Evolutionary conservation across 352 stramenopile species (phyloP).

Genomic region (Phytopythium cucurbitacearum): DNA sequence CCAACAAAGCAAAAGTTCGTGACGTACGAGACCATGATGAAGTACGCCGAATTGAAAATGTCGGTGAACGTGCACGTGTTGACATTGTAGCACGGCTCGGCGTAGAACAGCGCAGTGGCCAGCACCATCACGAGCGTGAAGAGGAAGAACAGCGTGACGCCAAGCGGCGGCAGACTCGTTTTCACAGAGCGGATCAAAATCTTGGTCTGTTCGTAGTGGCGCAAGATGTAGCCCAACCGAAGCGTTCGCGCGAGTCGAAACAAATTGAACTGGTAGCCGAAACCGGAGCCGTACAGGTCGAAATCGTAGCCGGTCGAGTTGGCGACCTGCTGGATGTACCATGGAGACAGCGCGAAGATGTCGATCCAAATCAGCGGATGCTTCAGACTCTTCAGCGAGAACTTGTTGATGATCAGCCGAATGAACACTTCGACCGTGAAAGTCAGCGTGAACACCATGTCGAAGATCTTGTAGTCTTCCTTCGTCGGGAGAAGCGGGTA

Average conservation of each 20-base stretch:
- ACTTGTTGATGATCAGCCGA: conserved; percentile 22
- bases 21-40: conserved; percentile 82
- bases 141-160: conserved; percentile 72
- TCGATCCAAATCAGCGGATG: conserved; percentile 53
- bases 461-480: conserved; percentile 23
- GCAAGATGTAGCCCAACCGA: conserved; percentile 48
- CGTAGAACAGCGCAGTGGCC: conserved; percentile 69
- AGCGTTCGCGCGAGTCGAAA: conserved; percentile 49
- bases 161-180: conserved; percentile 48
- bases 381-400: conserved; percentile 19
- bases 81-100: conserved; percentile 73
- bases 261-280: conserved; percentile 25
- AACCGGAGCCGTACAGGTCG: conserved; percentile 9
- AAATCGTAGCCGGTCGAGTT: conserved; percentile 10
- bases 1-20: neutral
- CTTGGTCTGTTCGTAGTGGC: conserved; percentile 51
- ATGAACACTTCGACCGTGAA: conserved; percentile 57
- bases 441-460: conserved; percentile 37
- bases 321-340: conserved; percentile 39
- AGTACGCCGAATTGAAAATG: conserved; percentile 82
- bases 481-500: conserved; percentile 51
- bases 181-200: conserved; percentile 56
- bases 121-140: conserved; percentile 74
- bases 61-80: conserved; percentile 77
- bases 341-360: conserved; percentile 45